Conservation (phyloP, 306 rosid genomes). For the Ziziphus jujuba region DNA sequence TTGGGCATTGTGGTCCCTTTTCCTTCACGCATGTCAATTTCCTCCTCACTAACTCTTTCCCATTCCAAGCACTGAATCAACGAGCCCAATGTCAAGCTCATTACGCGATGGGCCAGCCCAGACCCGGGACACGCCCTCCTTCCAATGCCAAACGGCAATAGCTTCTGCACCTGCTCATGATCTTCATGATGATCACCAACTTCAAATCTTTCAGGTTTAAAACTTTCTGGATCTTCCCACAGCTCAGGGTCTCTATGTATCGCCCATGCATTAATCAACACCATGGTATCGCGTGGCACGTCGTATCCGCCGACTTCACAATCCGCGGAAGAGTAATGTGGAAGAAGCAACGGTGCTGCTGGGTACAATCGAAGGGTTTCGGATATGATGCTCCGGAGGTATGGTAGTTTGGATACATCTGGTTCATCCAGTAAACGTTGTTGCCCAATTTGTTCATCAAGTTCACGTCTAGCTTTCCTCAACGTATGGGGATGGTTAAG, state of each 20-base stretch:
- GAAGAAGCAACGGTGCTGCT: constrained; percentile 9
- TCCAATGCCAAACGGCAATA: constrained; percentile 3
- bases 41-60: background rate
- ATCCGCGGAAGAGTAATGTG: constrained; percentile 14
- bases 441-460: constrained; percentile 13
- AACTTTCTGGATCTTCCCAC: constrained; percentile 1
- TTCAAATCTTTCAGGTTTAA: constrained; percentile 22
- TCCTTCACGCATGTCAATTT: background rate
- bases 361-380: constrained; percentile 22
- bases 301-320: constrained; percentile 2
- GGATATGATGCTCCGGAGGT: constrained; percentile 10
- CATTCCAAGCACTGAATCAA: constrained; percentile 13
- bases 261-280: constrained; percentile 19
- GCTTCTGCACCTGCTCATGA: too few relatives aligned
- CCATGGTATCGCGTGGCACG: constrained; percentile 14
- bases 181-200: background rate
- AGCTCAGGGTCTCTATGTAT: constrained; percentile 14
- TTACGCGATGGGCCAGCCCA: constrained; percentile 8
- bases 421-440: constrained; percentile 3
- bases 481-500: constrained; percentile 18
- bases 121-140: constrained; percentile 5
- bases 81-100: constrained; percentile 19
- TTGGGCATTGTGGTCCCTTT: background rate
- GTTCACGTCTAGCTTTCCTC: constrained; percentile 11
- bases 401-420: constrained; percentile 9